phyloP scores from a whole-genome alignment of 2,329 filamentous ascomycete genomes.

The Zalaria obscura region DNA sequence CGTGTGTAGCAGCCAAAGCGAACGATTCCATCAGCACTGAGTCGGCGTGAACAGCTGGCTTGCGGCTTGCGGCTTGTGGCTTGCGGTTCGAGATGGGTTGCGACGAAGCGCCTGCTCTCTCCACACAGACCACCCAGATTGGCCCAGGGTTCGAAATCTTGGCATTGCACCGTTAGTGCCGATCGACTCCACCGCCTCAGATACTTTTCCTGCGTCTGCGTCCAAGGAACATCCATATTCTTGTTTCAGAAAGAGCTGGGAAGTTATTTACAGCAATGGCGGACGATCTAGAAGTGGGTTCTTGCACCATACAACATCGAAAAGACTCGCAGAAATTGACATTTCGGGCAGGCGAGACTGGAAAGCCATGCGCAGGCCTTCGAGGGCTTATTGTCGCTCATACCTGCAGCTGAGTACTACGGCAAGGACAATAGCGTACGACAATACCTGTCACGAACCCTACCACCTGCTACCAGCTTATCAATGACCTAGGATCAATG shows the following conservation, averaged over 20 bases:
- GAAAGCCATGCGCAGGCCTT: conserved; percentile 57
- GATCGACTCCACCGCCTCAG: not conserved
- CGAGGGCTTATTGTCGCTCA: conserved; percentile 73
- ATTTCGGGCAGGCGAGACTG: conserved; percentile 33
- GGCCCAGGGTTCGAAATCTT: not conserved
- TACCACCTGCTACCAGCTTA: too few species aligned
- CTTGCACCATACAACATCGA: not conserved
- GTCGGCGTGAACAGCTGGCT: not conserved
- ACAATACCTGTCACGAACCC: not conserved
- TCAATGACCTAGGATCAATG: conserved; percentile 60
- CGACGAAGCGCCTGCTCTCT: not conserved
- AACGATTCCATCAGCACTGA: conserved; percentile 16
- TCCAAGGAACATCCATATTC: not conserved
- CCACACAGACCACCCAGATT: not conserved
- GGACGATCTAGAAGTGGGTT: conserved; percentile 9
- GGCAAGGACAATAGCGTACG: conserved; percentile 62
- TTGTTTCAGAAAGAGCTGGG: not conserved
- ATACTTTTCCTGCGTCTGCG: not conserved
- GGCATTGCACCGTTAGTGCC: not conserved
- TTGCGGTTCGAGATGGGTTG: not conserved
- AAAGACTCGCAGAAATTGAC: not conserved
- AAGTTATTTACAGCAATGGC: conserved; percentile 2
- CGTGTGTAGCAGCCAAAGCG: conserved; percentile 16
- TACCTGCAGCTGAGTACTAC: conserved; percentile 84
- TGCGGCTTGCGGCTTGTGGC: not conserved